Conservation (phyloP, 2,329 filamentous ascomycete species). For the Phoma sp. region DNA sequence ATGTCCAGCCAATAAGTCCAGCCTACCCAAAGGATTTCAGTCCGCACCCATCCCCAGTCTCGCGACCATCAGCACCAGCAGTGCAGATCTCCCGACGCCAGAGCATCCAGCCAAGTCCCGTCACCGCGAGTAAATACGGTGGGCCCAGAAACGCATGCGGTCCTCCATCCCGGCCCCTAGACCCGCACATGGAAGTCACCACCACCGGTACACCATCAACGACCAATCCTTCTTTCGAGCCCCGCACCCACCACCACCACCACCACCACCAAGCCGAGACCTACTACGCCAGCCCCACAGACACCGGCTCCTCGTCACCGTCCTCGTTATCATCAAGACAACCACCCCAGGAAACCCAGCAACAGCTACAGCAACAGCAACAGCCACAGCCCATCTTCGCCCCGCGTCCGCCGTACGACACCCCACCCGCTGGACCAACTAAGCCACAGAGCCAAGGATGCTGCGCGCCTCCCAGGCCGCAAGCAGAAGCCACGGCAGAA, state of each 20-base stretch:
- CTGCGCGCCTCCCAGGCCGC: conserved; percentile 2
- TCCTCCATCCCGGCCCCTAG: too few relatives aligned
- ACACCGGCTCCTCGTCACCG: conserved; percentile 6
- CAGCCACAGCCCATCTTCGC: too few relatives aligned
- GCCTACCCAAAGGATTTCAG: not conserved
- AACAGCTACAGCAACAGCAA: too few relatives aligned
- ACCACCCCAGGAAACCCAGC: not conserved
- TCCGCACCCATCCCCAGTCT: not conserved
- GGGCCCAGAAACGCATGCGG: not conserved
- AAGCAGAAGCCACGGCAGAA: conserved; percentile 6
- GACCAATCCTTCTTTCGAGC: not conserved
- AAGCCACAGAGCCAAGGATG: not conserved
- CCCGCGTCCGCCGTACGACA: too few relatives aligned
- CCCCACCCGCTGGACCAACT: not conserved
- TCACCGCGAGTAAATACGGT: not conserved
- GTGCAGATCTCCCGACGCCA: not conserved
- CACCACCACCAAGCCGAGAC: conserved; percentile 1
- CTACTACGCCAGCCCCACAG: conserved; percentile 11
- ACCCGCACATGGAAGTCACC: not conserved
- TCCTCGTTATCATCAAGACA: not conserved
- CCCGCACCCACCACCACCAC: not conserved
- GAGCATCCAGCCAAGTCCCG: not conserved
- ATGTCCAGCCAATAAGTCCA: not conserved
- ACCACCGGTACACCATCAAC: not conserved
- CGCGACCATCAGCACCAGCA: not conserved